These are phyloP conservation scores for Nothopassalora personata DNA, from an alignment of 2,329 filamentous ascomycete species.

Conservation along the genomic window DNA sequence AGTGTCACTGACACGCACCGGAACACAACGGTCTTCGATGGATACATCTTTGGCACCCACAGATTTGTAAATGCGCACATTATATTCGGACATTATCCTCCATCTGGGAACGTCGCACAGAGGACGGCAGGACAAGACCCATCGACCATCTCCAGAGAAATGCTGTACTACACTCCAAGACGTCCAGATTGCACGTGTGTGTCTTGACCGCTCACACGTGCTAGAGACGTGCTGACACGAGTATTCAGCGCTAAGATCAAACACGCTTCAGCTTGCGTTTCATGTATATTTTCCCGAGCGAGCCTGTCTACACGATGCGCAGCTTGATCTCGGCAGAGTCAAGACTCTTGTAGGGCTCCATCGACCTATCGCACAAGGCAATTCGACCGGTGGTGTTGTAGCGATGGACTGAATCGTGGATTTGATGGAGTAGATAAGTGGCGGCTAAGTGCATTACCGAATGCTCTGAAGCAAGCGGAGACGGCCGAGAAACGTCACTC, in stretches of 20 bases:
- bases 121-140: background rate
- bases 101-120: background rate
- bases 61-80: background rate
- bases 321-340: constrained; percentile 8
- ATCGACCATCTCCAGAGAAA: background rate
- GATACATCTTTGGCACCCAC: background rate
- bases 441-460: background rate
- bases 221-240: background rate
- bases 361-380: constrained; percentile 1
- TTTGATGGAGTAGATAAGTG: background rate
- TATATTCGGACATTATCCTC: background rate
- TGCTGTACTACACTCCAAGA: constrained; percentile 1
- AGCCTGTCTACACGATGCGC: constrained; percentile 17
- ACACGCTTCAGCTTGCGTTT: constrained; percentile 9
- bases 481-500: background rate
- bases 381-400: background rate
- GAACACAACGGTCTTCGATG: background rate
- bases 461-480: background rate
- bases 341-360: background rate
- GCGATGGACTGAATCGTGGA: background rate
- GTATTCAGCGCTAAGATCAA: constrained; percentile 5
- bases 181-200: background rate
- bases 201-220: background rate
- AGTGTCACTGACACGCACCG: background rate
- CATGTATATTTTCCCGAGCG: constrained; percentile 14